Base-by-base conservation (phyloP, 108 stramenopile genomes). In the Conticribra guillardii region DNA sequence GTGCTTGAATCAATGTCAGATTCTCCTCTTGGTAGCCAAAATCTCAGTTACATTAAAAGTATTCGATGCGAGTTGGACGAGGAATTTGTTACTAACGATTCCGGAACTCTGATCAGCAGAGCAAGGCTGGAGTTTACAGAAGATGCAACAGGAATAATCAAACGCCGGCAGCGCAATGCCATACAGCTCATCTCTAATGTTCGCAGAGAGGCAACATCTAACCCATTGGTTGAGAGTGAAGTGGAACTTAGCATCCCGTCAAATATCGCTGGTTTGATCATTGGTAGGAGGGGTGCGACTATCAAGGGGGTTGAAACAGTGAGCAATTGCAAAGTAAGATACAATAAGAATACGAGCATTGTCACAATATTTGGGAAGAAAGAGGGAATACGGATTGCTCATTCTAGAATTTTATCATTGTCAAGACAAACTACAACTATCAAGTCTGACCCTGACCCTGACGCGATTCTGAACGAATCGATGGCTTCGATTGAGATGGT, bases 131-230 rank as follows among this genome's bases (percentile, higher is more conserved):
- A 4, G 22, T 53, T 24, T 53, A 21, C 52, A 11, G 21, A 53
- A 24, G 52, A 53, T 53, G 17, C 52, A 53, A 53, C 22, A 24
- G 14, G 19, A 53, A 53, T 53, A 21, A 53, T 53, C 52, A 3
- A 2, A 2, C 1, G 52, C 22, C 52, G 52, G 1, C 52, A 53
- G 26, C 14, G 23, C 1, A 1, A 53, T 53, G 52, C 26, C 21
- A 17, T 53, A 24, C 22, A 24, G 4, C 26, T 53, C 14, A 2
- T 53, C 21, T 21, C 17, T 53, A 21, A 53, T 24, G 26, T 53
- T 14, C 52, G 52, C 2, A 1, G 52, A 1, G 26, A 24, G 52
- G 52, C 19, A 53, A 14, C 14, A 24, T 53, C 52, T 24, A 24
- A 1, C 21, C 23, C 22, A 53, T 14, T 2, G 26, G 21, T 22